Conservation (phyloP, 495 filamentous ascomycete genomes). For the Neurospora pannonica region DNA sequence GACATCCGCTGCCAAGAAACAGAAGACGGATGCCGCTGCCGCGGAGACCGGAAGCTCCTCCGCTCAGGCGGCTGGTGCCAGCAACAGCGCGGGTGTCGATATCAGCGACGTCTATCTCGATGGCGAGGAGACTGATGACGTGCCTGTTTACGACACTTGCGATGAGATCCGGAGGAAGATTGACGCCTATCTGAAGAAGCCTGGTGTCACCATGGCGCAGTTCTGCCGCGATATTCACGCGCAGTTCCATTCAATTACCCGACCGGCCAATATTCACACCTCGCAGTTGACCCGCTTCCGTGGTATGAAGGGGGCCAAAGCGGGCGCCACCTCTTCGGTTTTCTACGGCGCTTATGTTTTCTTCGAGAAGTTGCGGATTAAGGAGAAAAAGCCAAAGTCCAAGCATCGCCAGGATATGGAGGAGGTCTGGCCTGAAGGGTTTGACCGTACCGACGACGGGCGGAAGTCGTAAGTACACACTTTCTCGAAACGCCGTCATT, state of each 20-base stretch:
- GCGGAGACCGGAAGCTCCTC: conserved; percentile 1
- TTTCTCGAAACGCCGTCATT: background rate
- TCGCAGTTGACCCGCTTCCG: conserved; percentile 38
- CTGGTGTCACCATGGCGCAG: conserved; percentile 41
- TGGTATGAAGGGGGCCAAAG: conserved; percentile 33
- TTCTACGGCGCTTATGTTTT: conserved; percentile 47
- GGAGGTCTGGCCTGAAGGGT: conserved; percentile 23
- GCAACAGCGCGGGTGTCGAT: conserved; percentile 16
- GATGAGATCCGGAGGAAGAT: conserved; percentile 50
- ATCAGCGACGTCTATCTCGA: conserved; percentile 28
- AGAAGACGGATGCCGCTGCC: conserved; percentile 7
- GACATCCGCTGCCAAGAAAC: conserved; percentile 17
- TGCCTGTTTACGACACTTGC: conserved; percentile 45
- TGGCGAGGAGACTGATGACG: conserved; percentile 32
- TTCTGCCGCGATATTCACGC: conserved; percentile 40
- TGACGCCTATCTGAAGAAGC: conserved; percentile 35
- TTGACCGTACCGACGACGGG: conserved; percentile 9
- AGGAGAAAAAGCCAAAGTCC: conserved; percentile 45
- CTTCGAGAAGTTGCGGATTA: conserved; percentile 52
- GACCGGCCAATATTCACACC: conserved; percentile 19
- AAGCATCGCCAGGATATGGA: conserved; percentile 46
- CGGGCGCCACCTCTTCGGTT: conserved; percentile 29
- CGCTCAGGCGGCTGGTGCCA: background rate
- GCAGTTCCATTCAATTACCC: conserved; percentile 10
- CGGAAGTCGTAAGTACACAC: background rate